A percentile compares a stretch with the other conserved stretches of the same genome.
Evolutionary conservation across 1,284 basidiomycete genomes (phyloP).

Genomic region (Porodaedalea pini): DNA sequence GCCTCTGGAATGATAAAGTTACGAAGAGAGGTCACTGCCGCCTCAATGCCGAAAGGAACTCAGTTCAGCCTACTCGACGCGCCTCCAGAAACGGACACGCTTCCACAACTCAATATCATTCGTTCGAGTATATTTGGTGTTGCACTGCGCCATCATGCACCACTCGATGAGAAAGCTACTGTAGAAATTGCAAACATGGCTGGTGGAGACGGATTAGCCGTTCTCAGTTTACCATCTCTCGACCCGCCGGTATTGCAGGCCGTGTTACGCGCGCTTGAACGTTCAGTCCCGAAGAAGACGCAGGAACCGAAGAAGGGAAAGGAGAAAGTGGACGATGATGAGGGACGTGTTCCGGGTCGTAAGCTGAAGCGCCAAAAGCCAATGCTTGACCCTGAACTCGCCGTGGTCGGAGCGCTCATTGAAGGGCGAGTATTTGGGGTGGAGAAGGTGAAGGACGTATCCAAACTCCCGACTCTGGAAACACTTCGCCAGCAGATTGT

Average conservation of each 20-base stretch:
- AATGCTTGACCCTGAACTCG: conserved; percentile 56
- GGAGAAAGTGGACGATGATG: conserved; percentile 53
- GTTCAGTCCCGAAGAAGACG: conserved; percentile 56
- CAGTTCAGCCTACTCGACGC: conserved; percentile 31
- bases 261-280: conserved; percentile 64
- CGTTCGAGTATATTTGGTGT: conserved; percentile 71
- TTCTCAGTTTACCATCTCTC: conserved; percentile 63
- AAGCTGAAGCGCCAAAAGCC: conserved; percentile 55
- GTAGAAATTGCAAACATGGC: conserved; percentile 51
- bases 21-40: conserved; percentile 57
- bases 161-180: conserved; percentile 46
- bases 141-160: conserved; percentile 56
- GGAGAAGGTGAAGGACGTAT: conserved; percentile 53
- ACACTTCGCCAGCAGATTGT: conserved; percentile 72
- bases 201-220: conserved; percentile 53
- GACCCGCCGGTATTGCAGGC: conserved; percentile 68
- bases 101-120: conserved; percentile 52
- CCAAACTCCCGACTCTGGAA: conserved; percentile 66
- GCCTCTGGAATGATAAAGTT: conserved; percentile 60
- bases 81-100: conserved; percentile 36
- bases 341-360: conserved; percentile 60
- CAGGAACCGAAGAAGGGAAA: conserved; percentile 47
- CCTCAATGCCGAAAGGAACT: conserved; percentile 41
- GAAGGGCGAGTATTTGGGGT: conserved; percentile 67
- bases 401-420: conserved; percentile 70